phyloP scores from a whole-genome alignment of 192 early-diverging fungal genomes.

The Rhizophagus sp. region DNA sequence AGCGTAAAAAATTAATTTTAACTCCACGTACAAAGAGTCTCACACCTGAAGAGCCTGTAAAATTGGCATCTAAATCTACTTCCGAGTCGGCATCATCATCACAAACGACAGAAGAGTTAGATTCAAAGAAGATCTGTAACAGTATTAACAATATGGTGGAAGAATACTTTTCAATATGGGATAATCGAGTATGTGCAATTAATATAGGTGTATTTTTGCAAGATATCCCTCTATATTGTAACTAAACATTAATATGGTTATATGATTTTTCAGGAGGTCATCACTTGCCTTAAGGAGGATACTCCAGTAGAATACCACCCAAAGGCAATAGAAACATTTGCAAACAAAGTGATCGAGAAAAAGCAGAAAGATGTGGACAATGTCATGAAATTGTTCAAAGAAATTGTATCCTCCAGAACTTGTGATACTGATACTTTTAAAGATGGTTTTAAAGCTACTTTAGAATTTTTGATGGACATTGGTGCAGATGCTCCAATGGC shows the following conservation, averaged over 20 bases:
- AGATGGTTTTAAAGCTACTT: constrained; percentile 50
- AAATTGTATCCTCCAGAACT: constrained; percentile 44
- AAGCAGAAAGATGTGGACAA: constrained; percentile 54
- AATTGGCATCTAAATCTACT: constrained; percentile 25
- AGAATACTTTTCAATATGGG: constrained; percentile 30
- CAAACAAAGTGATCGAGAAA: constrained; percentile 50
- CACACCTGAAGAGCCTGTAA: constrained; percentile 6
- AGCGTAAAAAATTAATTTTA: constrained; percentile 23
- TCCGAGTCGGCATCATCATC: constrained; percentile 35
- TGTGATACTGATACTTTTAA: constrained; percentile 54
- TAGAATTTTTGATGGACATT: constrained; percentile 70
- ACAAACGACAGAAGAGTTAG: constrained; percentile 36
- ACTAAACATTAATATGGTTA: constrained; percentile 47
- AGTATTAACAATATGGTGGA: constrained; percentile 38
- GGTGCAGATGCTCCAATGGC: constrained; percentile 71
- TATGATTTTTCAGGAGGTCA: constrained; percentile 59
- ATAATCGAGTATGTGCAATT: constrained; percentile 38
- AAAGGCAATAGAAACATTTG: constrained; percentile 35
- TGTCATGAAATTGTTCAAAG: constrained; percentile 56
- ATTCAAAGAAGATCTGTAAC: constrained; percentile 31
- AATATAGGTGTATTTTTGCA: constrained; percentile 4
- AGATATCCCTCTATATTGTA: background rate
- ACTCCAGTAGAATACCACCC: constrained; percentile 34
- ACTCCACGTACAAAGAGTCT: constrained; percentile 12
- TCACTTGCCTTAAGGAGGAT: constrained; percentile 65